Base-by-base conservation (phyloP, 257 asterid genomes). In the Henckelia pumila region DNA sequence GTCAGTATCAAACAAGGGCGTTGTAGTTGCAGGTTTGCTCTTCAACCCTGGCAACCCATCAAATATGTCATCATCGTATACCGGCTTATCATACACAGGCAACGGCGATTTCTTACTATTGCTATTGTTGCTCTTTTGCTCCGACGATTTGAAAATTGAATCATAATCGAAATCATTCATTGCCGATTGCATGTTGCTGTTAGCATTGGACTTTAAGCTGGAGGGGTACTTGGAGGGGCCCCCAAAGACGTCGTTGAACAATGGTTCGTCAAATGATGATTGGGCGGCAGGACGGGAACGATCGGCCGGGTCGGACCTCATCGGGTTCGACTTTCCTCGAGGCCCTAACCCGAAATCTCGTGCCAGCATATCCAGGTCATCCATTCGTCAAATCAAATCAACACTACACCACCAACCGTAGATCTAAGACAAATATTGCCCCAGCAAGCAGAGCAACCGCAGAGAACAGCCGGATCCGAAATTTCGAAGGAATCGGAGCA, bases 41-140 rank as follows among this genome's bases (percentile, higher is more conserved):
- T 87, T 94, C 82, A 94, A 7, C 72, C 98, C 98, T 2, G 98
- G 95, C 80, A 94, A 76, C 44, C 98, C 98, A 63, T 86, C 89
- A 59, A 94, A 94, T 55, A 94, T 85, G 80, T 94, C 99, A 32
- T 94, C 99, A 14, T 94, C 98, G 20, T 94, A 94, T 50, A 91
- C 88, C 26, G 99, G 99, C 78, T 87, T 91, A 79, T 94, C 99
- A 62, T 88, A 94, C 76, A 89, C 98, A 9, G 96, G 99, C 58
- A 67, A 52, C 22, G 95, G 68, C 1, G 95, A 76, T 13, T 78
- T 35, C 11, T 67, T 78, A 63, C 56, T 69, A 68, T 64, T 68
- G 71, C 25, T 79, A 59, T 67, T 69, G 13, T 30, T 75, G 58
- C 47, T 84, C 70, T 66, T 67, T 16, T 66, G 57, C n/a, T 79